Evolutionary conservation across 2,329 filamentous ascomycete species (phyloP).

Genomic region (Phaeomoniella chlamydospora): DNA sequence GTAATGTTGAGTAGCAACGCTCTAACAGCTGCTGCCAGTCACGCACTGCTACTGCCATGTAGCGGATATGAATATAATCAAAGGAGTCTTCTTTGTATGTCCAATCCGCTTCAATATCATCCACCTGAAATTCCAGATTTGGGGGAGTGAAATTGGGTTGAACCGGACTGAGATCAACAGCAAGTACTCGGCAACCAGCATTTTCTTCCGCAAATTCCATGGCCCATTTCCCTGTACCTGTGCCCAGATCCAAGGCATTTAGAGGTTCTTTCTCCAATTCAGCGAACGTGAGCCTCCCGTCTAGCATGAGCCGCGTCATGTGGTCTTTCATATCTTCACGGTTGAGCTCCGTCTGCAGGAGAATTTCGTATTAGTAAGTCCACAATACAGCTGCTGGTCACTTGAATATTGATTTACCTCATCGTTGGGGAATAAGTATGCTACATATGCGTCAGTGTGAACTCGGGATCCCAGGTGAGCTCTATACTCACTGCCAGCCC

Average conservation of each 20-base stretch:
- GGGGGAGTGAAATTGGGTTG: conserved; percentile 20
- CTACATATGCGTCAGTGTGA: neutral
- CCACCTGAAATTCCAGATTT: conserved; percentile 34
- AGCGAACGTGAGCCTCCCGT: conserved; percentile 3
- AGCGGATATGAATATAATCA: conserved; percentile 34
- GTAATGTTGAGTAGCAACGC: conserved; percentile 28
- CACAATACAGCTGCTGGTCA: conserved; percentile 4
- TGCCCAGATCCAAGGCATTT: conserved; percentile 27
- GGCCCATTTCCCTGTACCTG: conserved; percentile 35
- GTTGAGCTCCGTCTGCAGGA: neutral
- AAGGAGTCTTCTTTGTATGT: conserved; percentile 30
- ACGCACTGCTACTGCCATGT: conserved; percentile 30
- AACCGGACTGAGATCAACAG: conserved; percentile 26
- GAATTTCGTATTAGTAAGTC: too few relatives aligned
- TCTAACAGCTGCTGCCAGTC: conserved; percentile 31
- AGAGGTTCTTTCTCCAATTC: neutral
- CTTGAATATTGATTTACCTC: conserved; percentile 4
- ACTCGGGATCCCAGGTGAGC: neutral
- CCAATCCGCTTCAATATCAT: conserved; percentile 32
- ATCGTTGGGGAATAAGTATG: conserved; percentile 8
- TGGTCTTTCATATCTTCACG: neutral
- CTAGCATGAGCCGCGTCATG: conserved; percentile 1
- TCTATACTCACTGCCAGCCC: conserved; percentile 10
- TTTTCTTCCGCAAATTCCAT: conserved; percentile 29
- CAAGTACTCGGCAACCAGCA: conserved; percentile 30